phyloP scores from a whole-genome alignment of 441 rosid genomes.

The Hypseocharis bilobata region DNA sequence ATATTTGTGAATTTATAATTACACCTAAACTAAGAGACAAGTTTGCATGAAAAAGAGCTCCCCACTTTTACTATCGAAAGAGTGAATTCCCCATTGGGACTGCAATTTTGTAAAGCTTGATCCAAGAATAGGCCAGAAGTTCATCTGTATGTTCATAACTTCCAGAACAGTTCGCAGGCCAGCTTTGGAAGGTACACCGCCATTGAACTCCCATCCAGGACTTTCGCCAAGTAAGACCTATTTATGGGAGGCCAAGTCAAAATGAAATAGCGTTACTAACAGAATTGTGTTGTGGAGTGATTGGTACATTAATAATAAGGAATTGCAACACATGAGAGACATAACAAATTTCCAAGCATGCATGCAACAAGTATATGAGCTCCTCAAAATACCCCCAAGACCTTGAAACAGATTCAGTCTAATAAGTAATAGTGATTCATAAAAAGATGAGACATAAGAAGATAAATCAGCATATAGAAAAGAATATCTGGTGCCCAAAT shows the following conservation, averaged over 20 bases:
- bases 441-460: too few species aligned
- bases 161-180: constrained; percentile 63
- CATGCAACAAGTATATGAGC: background rate
- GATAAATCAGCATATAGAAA: background rate
- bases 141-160: constrained; percentile 71
- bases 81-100: constrained; percentile 39
- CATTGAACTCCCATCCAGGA: constrained; percentile 31
- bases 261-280: constrained; percentile 1
- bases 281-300: background rate
- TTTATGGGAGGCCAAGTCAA: constrained; percentile 20
- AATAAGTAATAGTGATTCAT: background rate
- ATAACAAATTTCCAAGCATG: background rate
- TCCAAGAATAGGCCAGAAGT: constrained; percentile 61
- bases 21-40: background rate
- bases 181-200: constrained; percentile 49
- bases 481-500: background rate
- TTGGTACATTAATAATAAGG: background rate
- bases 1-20: background rate
- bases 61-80: constrained; percentile 49
- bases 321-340: background rate
- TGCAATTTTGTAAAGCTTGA: constrained; percentile 43
- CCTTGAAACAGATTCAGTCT: background rate
- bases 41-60: background rate
- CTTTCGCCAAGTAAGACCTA: constrained; percentile 78
- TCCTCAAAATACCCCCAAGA: background rate